phyloP scores from a whole-genome alignment of 176 grass and related monocot species.

The Triticum turgidum region DNA sequence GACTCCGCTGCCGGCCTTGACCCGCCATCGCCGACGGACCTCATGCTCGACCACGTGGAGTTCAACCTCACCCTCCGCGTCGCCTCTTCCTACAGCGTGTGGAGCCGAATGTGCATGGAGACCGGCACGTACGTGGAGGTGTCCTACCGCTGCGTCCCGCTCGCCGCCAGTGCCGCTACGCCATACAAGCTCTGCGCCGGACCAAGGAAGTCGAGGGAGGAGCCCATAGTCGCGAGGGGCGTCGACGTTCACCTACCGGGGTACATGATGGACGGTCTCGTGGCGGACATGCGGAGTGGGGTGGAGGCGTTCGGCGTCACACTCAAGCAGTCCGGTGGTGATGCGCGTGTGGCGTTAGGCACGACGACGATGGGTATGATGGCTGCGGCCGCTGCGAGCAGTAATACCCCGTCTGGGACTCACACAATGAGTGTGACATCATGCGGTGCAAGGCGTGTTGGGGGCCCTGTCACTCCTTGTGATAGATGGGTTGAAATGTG shows the following conservation, averaged over 20 bases:
- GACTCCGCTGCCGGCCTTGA: not conserved
- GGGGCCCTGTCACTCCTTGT: too few species aligned
- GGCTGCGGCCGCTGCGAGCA: too few species aligned
- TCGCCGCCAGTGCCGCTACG: not conserved
- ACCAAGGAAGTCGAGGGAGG: not conserved
- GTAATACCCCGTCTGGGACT: too few species aligned
- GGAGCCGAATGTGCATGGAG: not conserved
- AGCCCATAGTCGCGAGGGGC: not conserved
- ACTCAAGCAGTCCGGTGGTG: not conserved
- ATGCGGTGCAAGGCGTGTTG: too few species aligned
- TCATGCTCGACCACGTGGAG: not conserved
- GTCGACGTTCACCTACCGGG: not conserved
- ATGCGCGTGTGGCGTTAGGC: not conserved
- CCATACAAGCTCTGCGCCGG: not conserved
- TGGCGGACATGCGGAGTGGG: not conserved
- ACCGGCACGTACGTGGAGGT: not conserved
- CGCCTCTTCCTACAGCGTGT: not conserved
- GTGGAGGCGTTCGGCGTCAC: not conserved
- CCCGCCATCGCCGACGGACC: not conserved
- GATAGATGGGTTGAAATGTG: too few species aligned
- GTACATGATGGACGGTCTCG: conserved; percentile 5
- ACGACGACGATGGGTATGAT: too few species aligned
- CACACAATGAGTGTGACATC: too few species aligned
- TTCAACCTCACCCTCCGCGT: not conserved
- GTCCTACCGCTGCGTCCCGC: not conserved